Base-by-base conservation (phyloP, 768 basidiomycete species). In the Mycena maculata region DNA sequence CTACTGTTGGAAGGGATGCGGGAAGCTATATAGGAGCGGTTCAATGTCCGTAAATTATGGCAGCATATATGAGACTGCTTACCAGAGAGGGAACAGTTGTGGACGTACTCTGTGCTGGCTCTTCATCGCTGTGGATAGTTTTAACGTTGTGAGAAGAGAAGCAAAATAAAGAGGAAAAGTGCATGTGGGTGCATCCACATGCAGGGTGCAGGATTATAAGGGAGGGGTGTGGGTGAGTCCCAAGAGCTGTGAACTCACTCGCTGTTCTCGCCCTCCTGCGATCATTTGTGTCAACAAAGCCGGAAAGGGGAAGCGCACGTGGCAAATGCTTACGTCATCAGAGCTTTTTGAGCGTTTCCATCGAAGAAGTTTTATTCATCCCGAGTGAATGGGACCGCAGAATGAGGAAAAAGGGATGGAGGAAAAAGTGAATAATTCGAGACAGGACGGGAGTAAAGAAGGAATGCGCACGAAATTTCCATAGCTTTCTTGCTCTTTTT, bases 131-230 rank as follows among this genome's bases (percentile, higher is more conserved):
- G 79, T 82, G 79, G 71, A 79, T 74, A 77, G 80, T 78, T 76
- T 82, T 81, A 69, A 80, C 64, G 73, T 80, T 77, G 80, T 86
- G 82, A 85, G 89, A 86, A 78, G 82, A 82, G 75, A 88, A 92
- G 78, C 90, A 91, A 76, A 90, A 76, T 42, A 91, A 76, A 70
- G 85, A 87, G 72, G 82, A 85, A 76, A 90, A 79, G 77, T 76
- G 84, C 91, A 92, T 92, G 85, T 74, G 78, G 70, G 76, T 66
- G 76, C 76, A 80, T 79, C 73, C 80, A 81, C 77, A 69, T 74
- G 75, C 59, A 62, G 68, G 48, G 54, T 20, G 23, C 55, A 31
- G 63, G 60, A 36, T 38, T 68, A 69, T 64, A 63, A 62, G 59
- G 58, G 52, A 60, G 54, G 54, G 56, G 69, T 53, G 54, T 20